Evolutionary conservation across 2,329 filamentous ascomycete species (phyloP).

Genomic region (Arthrobotrys sphaeroides): DNA sequence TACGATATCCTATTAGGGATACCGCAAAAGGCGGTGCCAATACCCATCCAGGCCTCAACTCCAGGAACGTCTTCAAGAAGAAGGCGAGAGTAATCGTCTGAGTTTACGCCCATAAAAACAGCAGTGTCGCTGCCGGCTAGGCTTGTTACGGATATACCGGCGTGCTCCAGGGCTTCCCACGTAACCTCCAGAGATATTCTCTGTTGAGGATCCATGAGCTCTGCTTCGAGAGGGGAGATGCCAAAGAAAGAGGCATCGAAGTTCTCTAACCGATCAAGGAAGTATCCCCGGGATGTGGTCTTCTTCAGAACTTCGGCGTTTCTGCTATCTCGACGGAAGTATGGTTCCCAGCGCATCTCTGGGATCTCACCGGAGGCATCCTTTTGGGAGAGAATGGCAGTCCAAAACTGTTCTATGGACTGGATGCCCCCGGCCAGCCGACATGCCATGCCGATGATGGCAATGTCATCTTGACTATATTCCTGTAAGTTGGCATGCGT

Average conservation of each 20-base stretch:
- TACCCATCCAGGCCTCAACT: constrained; percentile 26
- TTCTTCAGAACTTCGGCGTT: constrained; percentile 55
- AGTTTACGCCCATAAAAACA: constrained; percentile 60
- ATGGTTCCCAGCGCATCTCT: constrained; percentile 42
- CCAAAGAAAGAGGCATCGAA: constrained; percentile 63
- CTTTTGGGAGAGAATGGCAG: constrained; percentile 27
- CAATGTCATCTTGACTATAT: constrained; percentile 24
- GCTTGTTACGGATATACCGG: constrained; percentile 61
- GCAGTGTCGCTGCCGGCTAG: constrained; percentile 61
- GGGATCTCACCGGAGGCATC: constrained; percentile 22
- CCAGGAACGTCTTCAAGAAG: constrained; percentile 38
- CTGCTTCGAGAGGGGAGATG: constrained; percentile 62
- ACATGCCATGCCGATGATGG: constrained; percentile 34
- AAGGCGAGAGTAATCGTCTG: constrained; percentile 18
- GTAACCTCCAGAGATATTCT: constrained; percentile 67
- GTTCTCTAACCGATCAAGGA: constrained; percentile 49
- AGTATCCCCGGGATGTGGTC: constrained; percentile 53
- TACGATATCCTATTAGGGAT: constrained; percentile 61
- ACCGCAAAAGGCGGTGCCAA: constrained; percentile 61
- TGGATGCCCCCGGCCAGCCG: constrained; percentile 20
- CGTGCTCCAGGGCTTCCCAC: constrained; percentile 68
- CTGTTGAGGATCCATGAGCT: constrained; percentile 67
- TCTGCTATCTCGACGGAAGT: constrained; percentile 56
- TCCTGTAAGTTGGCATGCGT: not conserved
- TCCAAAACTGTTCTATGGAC: constrained; percentile 25